Percentiles rank a stretch among this genome's conserved stretches.
phyloP scores from a whole-genome alignment of 768 basidiomycete species.

The Royoungia palumana region DNA sequence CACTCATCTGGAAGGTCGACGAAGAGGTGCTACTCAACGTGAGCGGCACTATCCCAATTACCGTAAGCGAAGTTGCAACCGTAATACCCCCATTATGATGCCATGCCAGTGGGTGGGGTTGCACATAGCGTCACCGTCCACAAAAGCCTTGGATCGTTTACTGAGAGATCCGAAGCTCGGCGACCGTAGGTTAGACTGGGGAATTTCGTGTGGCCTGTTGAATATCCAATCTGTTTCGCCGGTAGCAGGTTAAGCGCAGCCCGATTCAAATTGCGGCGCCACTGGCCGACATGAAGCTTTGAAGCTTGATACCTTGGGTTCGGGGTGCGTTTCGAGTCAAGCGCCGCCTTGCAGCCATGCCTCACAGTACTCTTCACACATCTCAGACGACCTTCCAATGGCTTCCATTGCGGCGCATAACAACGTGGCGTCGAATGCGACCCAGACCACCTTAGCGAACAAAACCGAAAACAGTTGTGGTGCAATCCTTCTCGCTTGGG shows the following conservation, averaged over 20 bases:
- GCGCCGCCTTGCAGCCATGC: background rate
- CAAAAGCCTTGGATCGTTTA: background rate
- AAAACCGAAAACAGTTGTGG: background rate
- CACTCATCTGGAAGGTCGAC: slow-evolving; percentile 9
- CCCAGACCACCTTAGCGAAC: slow-evolving; percentile 3
- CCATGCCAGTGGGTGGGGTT: background rate
- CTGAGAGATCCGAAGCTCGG: slow-evolving; percentile 12
- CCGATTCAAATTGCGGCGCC: too few species aligned
- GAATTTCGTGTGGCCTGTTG: background rate
- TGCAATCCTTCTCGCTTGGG: slow-evolving; percentile 6
- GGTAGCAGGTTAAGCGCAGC: too few species aligned
- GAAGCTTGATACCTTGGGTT: background rate
- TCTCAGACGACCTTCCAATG: background rate
- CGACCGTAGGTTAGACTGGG: slow-evolving; percentile 9
- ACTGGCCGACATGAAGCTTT: too few species aligned
- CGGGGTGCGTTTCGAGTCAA: background rate
- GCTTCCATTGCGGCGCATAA: background rate
- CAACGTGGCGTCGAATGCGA: slow-evolving; percentile 5
- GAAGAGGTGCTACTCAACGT: background rate
- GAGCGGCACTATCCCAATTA: background rate
- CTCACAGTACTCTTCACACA: too few species aligned
- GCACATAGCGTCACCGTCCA: background rate
- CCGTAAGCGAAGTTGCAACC: slow-evolving; percentile 6
- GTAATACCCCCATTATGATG: too few species aligned
- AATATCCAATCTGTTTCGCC: background rate